A percentile compares a stretch with the other conserved stretches of the same genome.
These are phyloP conservation scores for Blumeria hordei DNA, from an alignment of 2,329 filamentous ascomycete genomes.

Conservation along the genomic window DNA sequence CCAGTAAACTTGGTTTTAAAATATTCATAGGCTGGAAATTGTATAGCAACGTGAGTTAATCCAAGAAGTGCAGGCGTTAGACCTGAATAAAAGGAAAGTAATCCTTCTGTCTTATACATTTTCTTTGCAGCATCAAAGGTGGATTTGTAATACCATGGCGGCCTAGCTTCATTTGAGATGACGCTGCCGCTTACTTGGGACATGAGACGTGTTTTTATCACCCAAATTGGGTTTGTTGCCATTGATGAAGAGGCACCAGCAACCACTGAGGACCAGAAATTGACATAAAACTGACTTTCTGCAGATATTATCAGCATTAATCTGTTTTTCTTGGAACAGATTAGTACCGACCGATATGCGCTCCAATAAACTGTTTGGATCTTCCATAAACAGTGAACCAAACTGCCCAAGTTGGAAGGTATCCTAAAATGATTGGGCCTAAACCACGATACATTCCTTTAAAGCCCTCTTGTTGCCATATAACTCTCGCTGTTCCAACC, in stretches of 20 bases:
- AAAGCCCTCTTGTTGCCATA: constrained; percentile 72
- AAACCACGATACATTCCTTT: constrained; percentile 81
- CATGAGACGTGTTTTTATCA: constrained; percentile 96
- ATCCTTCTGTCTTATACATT: constrained; percentile 81
- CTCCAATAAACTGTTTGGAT: constrained; percentile 49
- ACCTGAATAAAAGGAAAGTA: constrained; percentile 84
- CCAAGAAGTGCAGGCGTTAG: constrained; percentile 79
- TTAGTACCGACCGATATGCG: constrained; percentile 30
- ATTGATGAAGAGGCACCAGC: constrained; percentile 85
- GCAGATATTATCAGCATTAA: not conserved
- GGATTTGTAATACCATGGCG: constrained; percentile 76
- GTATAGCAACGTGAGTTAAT: constrained; percentile 83
- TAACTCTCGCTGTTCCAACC: constrained; percentile 61
- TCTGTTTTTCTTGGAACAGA: not conserved
- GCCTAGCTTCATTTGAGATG: constrained; percentile 27
- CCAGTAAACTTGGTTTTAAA: constrained; percentile 82
- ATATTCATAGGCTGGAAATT: constrained; percentile 89
- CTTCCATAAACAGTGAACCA: constrained; percentile 94
- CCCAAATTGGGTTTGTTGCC: constrained; percentile 95
- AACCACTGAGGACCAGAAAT: constrained; percentile 71
- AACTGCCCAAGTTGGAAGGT: constrained; percentile 92
- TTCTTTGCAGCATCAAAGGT: constrained; percentile 82
- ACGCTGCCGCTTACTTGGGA: constrained; percentile 49
- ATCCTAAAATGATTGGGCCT: constrained; percentile 83
- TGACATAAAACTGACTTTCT: constrained; percentile 58